These are phyloP conservation scores for Aureobasidium mangrovei DNA, from an alignment of 2,329 filamentous ascomycete genomes.

Conservation along the genomic window DNA sequence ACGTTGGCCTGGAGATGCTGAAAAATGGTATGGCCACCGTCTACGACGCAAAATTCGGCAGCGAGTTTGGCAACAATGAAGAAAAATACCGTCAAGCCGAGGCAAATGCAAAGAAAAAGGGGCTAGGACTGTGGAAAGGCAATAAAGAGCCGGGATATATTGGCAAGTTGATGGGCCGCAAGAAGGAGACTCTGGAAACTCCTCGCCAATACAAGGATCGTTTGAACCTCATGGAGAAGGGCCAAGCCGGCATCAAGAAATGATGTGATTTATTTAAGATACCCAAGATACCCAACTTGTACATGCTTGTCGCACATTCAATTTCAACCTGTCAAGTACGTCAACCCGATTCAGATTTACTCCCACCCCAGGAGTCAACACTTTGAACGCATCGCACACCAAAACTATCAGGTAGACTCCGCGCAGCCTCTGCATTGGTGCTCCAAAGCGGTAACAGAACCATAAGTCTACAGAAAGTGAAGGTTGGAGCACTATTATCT, in stretches of 20 bases:
- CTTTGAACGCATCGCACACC: too few species aligned
- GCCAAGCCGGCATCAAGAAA: constrained; percentile 20
- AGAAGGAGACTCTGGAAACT: constrained; percentile 58
- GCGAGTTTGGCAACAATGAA: constrained; percentile 67
- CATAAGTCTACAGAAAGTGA: too few species aligned
- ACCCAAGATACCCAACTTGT: too few species aligned
- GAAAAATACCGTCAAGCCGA: constrained; percentile 58
- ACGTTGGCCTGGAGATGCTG: constrained; percentile 87
- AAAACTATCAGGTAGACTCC: too few species aligned
- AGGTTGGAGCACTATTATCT: too few species aligned
- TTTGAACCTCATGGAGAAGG: constrained; percentile 35
- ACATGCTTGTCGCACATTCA: too few species aligned
- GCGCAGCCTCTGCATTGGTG: too few species aligned
- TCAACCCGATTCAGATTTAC: too few species aligned
- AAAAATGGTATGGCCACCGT: constrained; percentile 76
- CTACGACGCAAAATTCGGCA: constrained; percentile 85
- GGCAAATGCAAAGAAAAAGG: constrained; percentile 31
- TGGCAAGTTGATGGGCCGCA: constrained; percentile 39
- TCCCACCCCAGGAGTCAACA: too few species aligned
- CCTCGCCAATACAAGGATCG: constrained; percentile 78
- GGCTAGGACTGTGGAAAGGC: constrained; percentile 58
- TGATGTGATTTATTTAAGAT: not conserved
- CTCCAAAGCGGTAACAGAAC: too few species aligned
- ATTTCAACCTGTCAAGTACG: too few species aligned
- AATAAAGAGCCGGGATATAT: constrained; percentile 31